Evolutionary conservation across 371 early-diverging fungal genomes (phyloP), one percentile per base, ranked within the genome.

Genomic region (Mortierella polycephala): DNA sequence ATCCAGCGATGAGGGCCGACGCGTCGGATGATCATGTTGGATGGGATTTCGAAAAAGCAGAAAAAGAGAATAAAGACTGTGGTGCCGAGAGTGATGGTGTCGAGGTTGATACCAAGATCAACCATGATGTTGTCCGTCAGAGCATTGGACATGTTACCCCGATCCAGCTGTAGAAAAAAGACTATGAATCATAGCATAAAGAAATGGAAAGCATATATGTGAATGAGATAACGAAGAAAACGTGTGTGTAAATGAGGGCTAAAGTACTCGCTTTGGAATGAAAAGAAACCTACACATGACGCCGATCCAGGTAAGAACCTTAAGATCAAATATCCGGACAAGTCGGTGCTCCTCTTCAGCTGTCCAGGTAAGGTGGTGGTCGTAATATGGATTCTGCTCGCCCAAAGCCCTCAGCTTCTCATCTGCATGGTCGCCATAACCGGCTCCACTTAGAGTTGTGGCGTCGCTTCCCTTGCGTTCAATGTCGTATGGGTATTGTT

Each of bases 1-100:
- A 90, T 87, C 83, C 86, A 87, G n/a, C 82, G 63, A 47, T 89
- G 87, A 23, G 90, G 81, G 13, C 89, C 89, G 9, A 87, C 62
- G 5, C 82, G 76, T 21, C 87, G 87, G n/a, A 84, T 85, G 55
- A 89, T 62, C 63, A 86, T 74, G 45, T 83, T 85, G 52, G 87
- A 83, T 3, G 85, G 81, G 12, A 89, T 71, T 21, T 84, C 81
- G 18, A 84, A 83, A 13, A 80, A 12, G 30, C 80, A 74, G 50
- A 85, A 85, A 53, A 77, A 63, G 60, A 85, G 39, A 30, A 74
- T 57, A 56, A 83, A 83, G 30, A 85, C 56, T 6, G 77, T 66
- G 4, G 81, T 71, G 18, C 82, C 84, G 21, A 80, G 64, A 9
- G 83, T 84, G 53, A 85, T 63, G 16, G 74, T 74, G 65, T 85